These are phyloP conservation scores for Podospora australis DNA, from an alignment of 495 filamentous ascomycete genomes.

Conservation along the genomic window DNA sequence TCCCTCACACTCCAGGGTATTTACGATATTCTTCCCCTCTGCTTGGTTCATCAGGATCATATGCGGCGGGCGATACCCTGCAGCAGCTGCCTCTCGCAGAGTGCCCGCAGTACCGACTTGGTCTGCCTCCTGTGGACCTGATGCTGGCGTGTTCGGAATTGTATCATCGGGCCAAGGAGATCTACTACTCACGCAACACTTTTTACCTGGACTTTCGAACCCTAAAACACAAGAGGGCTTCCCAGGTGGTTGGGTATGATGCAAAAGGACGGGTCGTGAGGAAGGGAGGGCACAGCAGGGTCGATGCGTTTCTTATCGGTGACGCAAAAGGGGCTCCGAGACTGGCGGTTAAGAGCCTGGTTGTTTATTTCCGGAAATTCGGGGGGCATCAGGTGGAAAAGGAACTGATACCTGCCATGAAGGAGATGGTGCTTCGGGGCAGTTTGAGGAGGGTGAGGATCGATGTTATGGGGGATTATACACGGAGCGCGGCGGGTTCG, in stretches of 20 bases:
- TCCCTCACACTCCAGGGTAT: not conserved
- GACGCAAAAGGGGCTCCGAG: constrained; percentile 9
- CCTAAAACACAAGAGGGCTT: constrained; percentile 15
- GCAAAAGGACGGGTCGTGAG: not conserved
- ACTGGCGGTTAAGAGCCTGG: constrained; percentile 22
- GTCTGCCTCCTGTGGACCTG: constrained; percentile 18
- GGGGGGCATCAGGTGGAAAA: constrained; percentile 17
- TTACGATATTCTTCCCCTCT: not conserved
- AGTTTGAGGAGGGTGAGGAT: constrained; percentile 21
- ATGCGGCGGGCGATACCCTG: not conserved
- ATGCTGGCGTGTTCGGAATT: constrained; percentile 30
- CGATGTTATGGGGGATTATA: constrained; percentile 11
- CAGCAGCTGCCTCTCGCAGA: not conserved
- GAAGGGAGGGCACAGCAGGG: not conserved
- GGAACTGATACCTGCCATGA: not conserved
- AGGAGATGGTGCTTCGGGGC: constrained; percentile 26
- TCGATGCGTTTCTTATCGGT: not conserved
- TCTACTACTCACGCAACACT: constrained; percentile 30
- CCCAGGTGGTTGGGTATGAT: not conserved
- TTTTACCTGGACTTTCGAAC: constrained; percentile 22
- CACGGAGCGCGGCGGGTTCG: not conserved
- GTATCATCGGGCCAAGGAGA: constrained; percentile 26
- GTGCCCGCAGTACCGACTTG: too few species aligned
- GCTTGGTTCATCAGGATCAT: not conserved
- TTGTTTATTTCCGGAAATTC: constrained; percentile 21